phyloP scores from a whole-genome alignment of 805 yeast genomes.

The Barnettozyma salicaria region DNA sequence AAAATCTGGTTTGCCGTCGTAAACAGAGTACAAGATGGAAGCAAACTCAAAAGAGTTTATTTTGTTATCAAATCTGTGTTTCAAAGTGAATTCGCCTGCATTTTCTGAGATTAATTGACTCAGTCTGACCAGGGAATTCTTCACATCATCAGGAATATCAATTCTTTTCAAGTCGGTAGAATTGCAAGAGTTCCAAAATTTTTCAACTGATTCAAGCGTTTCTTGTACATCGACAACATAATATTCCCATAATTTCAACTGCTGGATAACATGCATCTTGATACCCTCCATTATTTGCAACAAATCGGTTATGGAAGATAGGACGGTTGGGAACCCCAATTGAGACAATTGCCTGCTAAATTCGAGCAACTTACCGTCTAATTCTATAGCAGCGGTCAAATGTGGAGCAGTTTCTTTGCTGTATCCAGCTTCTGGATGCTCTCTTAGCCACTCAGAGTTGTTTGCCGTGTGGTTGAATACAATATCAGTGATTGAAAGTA shows the following conservation, averaged over 20 bases:
- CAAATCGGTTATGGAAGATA: constrained; percentile 50
- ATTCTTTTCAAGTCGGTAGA: constrained; percentile 24
- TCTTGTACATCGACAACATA: constrained; percentile 60
- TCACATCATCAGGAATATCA: constrained; percentile 41
- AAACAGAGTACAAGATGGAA: constrained; percentile 39
- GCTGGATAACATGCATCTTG: constrained; percentile 57
- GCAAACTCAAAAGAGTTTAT: constrained; percentile 48
- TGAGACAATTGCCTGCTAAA: constrained; percentile 54
- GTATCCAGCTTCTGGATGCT: constrained; percentile 89
- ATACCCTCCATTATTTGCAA: constrained; percentile 60
- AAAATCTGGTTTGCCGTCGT: constrained; percentile 19
- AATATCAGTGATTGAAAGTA: constrained; percentile 82
- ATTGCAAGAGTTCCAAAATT: constrained; percentile 29
- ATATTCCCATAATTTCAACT: constrained; percentile 78
- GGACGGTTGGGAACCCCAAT: constrained; percentile 55
- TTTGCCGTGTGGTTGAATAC: constrained; percentile 94
- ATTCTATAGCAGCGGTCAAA: constrained; percentile 73
- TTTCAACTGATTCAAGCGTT: constrained; percentile 35
- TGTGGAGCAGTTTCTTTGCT: constrained; percentile 86
- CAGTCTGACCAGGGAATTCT: constrained; percentile 35
- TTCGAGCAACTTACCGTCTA: constrained; percentile 62
- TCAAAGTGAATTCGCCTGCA: constrained; percentile 37
- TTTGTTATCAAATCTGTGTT: constrained; percentile 44
- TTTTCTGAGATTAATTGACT: constrained; percentile 42
- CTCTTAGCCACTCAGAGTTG: constrained; percentile 78